Evolutionary conservation across 805 yeast genomes (phyloP), one percentile per base, ranked within the genome.

Genomic region (Kodamaea hsintzibuensis): DNA sequence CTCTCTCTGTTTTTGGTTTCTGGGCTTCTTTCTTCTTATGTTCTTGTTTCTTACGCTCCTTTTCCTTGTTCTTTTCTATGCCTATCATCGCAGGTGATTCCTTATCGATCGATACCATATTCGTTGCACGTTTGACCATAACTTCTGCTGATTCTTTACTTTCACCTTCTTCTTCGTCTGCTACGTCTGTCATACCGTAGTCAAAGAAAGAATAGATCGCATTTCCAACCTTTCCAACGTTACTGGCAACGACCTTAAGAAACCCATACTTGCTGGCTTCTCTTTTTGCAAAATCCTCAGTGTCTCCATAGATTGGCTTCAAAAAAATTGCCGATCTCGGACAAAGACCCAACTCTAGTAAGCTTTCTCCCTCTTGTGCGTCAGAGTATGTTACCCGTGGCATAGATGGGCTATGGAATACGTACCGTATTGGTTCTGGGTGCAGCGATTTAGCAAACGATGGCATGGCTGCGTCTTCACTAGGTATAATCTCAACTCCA

Each of bases 321-420:
- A 91, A 72, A 19, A 89, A 84, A 47, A 91, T 68, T 0, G 88
- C 89, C 9, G 96, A 85, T 54, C 96, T 76, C 1, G 93, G 92
- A 13, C 82, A 77, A 50, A 91, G 71, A 18, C 82, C 84, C 52
- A 91, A 72, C 2, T 74, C 79, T 22, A 65, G 65, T 39, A 91
- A 71, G 2, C 83, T 70, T 55, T 70, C 60, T 44, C 61, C 70
- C 53, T 77, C 76, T 60, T 91, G 93, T 49, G 86, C 88, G 27
- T 69, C 72, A 10, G 67, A 54, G 51, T 62, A 76, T 0, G 82
- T 80, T 3, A 78, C 80, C 1, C 84, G 71, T 56, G 86, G 91
- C 13, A 70, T 46, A 1, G 61, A 61, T 4, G 79, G 78, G 42
- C 68, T 60, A 54, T 69, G 74, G 56, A 76, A 74, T 1, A 66